Conservation (phyloP, 2,329 filamentous ascomycete genomes). For the Sclerotinia borealis region DNA sequence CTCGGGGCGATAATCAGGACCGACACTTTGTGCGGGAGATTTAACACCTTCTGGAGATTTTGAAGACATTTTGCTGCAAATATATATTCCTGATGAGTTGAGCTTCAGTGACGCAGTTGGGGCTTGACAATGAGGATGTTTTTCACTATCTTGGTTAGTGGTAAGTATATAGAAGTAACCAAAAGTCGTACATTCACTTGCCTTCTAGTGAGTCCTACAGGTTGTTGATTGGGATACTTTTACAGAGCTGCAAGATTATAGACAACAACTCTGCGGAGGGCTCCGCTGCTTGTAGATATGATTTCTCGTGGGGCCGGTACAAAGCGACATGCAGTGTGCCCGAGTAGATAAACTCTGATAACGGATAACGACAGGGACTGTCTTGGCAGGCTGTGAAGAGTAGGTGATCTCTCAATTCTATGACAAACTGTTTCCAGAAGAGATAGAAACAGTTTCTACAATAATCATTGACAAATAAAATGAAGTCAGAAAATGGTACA, state of each 20-base stretch:
- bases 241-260: conserved; percentile 5
- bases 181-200: not conserved
- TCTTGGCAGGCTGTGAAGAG: conserved; percentile 8
- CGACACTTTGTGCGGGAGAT: conserved; percentile 53
- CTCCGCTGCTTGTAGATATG: not conserved
- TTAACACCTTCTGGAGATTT: conserved; percentile 4
- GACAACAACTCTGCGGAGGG: conserved; percentile 4
- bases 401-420: not conserved
- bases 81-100: not conserved
- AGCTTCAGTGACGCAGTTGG: not conserved
- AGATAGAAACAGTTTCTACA: not conserved
- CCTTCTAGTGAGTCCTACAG: not conserved
- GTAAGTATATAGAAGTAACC: not conserved
- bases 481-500: not conserved
- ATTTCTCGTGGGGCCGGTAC: conserved; percentile 4
- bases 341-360: conserved; percentile 11
- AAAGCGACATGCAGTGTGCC: conserved; percentile 7
- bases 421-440: not conserved
- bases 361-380: not conserved
- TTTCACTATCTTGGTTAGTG: not conserved
- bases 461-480: not conserved
- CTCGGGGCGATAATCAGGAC: conserved; percentile 70
- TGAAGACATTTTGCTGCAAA: conserved; percentile 1
- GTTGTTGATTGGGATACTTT: not conserved
- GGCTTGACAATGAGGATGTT: conserved; percentile 2